Evolutionary conservation across 768 basidiomycete species (phyloP), one percentile per base, ranked within the genome.

Genomic region (Lentinula lateritia): DNA sequence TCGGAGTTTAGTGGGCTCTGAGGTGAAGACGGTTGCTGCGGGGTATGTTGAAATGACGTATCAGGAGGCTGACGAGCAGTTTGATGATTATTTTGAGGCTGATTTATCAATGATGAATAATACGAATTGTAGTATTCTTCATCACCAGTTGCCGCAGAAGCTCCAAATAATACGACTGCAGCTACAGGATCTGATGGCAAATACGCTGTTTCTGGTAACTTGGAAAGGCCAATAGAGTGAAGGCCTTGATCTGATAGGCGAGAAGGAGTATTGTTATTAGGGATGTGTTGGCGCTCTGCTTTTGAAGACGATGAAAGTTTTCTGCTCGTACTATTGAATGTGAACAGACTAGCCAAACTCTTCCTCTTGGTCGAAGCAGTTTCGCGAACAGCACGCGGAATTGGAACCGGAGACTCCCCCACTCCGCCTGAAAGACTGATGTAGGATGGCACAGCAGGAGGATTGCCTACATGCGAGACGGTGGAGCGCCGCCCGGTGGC

Each of bases 351-450:
- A 3, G 79, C 76, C 5, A 87, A 67, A 66, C 86, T 87, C n/a
- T 7, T 85, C 77, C 67, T 78, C 79, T 56, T 64, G 63, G 6
- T 65, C 58, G 45, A 58, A 64, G 32, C 57, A 54, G 58, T 35
- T 61, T 45, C 50, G 73, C 69, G 65, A 70, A 70, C 52, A 70
- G 53, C 68, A 60, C 70, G 74, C 6, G 63, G 68, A 38, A 64
- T 75, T 10, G 74, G 83, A 52, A 72, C 72, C 4, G 90, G 90
- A 0, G 86, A 82, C 63, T 88, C 86, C 34, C 89, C 89, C 20
- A 91, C 80, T 28, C 85, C 88, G 35, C 85, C 87, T 5, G 77
- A 80, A 5, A 80, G 69, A 62, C 76, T 77, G 66, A 79, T 72
- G 65, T 78, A 81, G 0, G 80, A 76, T 8, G 78, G 73, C 6